Evolutionary conservation across 371 early-diverging fungal genomes (phyloP).

Genomic region (Blastocladiella emersonii): DNA sequence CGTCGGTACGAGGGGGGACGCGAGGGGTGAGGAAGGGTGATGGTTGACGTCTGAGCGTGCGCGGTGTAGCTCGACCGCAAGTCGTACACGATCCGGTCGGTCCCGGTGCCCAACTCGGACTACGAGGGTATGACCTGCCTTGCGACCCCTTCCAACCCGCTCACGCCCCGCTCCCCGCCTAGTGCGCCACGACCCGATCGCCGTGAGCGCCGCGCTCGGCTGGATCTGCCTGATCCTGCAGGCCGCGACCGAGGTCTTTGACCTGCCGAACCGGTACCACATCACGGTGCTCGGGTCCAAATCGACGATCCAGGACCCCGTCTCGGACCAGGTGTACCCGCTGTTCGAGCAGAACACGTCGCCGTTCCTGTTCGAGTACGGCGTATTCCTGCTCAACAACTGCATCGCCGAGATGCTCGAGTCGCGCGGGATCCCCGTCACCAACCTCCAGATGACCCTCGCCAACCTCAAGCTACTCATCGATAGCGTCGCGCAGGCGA

Average conservation of each 20-base stretch:
- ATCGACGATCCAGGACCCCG: constrained; percentile 2
- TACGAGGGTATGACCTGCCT: background rate
- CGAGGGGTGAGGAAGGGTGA: too few species aligned
- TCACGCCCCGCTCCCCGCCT: background rate
- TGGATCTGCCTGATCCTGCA: background rate
- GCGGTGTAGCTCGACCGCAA: background rate
- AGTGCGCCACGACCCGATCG: background rate
- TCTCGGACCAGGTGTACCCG: background rate
- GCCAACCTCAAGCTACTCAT: background rate
- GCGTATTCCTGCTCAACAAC: constrained; percentile 3
- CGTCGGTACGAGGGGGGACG: background rate
- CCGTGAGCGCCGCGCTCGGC: background rate
- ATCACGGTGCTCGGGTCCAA: background rate
- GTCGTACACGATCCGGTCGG: background rate
- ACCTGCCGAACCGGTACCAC: background rate
- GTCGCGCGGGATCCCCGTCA: background rate
- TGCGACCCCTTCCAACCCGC: background rate
- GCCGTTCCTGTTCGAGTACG: background rate
- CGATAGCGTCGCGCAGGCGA: background rate
- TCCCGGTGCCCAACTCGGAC: background rate
- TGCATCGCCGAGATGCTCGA: constrained; percentile 1
- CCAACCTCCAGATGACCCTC: background rate
- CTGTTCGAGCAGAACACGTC: background rate
- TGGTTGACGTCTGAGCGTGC: background rate
- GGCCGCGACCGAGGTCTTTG: background rate